Evolutionary conservation across 768 basidiomycete species (phyloP).

Genomic region (Hypholoma fasciculare): DNA sequence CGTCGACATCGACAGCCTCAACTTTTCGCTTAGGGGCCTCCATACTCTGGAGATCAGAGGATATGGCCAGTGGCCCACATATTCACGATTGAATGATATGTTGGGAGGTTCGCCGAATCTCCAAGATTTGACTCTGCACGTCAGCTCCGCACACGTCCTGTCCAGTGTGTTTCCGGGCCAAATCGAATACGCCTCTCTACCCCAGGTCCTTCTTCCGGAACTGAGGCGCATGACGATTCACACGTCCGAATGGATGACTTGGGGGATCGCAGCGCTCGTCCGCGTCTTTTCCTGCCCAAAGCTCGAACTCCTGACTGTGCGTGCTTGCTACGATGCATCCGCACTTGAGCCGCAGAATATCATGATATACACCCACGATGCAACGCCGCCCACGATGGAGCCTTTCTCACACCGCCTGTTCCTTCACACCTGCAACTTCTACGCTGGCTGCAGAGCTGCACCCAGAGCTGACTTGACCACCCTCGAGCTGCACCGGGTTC

Average conservation of each 20-base stretch:
- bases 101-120: constrained; percentile 21
- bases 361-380: constrained; percentile 19
- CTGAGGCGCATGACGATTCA: constrained; percentile 23
- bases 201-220: constrained; percentile 25
- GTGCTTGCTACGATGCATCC: constrained; percentile 16
- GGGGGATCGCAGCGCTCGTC: constrained; percentile 21
- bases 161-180: constrained; percentile 15
- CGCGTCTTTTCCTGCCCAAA: constrained; percentile 26
- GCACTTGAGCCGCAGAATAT: constrained; percentile 14
- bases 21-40: constrained; percentile 21
- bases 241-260: constrained; percentile 32
- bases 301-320: constrained; percentile 22
- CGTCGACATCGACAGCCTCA: constrained; percentile 22
- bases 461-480: constrained; percentile 17
- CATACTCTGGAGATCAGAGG: constrained; percentile 29
- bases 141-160: constrained; percentile 24
- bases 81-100: constrained; percentile 20
- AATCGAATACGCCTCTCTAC: neutral
- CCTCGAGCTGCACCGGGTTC: constrained; percentile 23
- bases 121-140: constrained; percentile 25
- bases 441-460: constrained; percentile 20
- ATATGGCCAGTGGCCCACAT: constrained; percentile 28
- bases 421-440: constrained; percentile 20
- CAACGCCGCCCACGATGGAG: neutral
- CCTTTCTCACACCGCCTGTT: constrained; percentile 15